Evolutionary conservation across 2,329 filamentous ascomycete species (phyloP).

Genomic region (Fusarium drepaniforme): DNA sequence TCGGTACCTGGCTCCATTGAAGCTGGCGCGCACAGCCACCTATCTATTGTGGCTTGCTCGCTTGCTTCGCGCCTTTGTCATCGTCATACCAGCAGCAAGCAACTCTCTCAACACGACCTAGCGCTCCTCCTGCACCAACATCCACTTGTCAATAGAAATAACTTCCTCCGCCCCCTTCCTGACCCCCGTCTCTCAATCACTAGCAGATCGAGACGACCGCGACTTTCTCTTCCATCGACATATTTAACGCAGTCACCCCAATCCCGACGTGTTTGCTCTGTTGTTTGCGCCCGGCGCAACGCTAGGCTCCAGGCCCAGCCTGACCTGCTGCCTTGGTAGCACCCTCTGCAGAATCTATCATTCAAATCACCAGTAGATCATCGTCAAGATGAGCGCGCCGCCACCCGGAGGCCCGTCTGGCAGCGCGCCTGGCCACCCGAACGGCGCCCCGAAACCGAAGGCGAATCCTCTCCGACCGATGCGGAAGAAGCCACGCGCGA

Average conservation of each 20-base stretch:
- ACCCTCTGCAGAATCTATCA: not conserved
- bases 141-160: constrained; percentile 34
- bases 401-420: constrained; percentile 46
- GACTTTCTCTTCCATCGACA: not conserved
- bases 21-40: constrained; percentile 32
- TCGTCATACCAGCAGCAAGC: constrained; percentile 38
- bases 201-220: constrained; percentile 5
- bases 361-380: not conserved
- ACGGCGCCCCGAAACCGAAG: constrained; percentile 49
- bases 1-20: not conserved
- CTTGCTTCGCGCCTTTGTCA: constrained; percentile 40
- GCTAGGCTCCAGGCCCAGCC: constrained; percentile 29
- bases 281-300: constrained; percentile 25
- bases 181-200: not conserved
- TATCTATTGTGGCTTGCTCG: constrained; percentile 9
- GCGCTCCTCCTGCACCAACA: constrained; percentile 31
- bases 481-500: constrained; percentile 59
- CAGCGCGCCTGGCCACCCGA: constrained; percentile 49
- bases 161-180: not conserved
- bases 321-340: constrained; percentile 26
- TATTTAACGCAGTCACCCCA: not conserved
- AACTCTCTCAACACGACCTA: constrained; percentile 10
- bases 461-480: constrained; percentile 55
- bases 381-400: constrained; percentile 58
- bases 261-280: constrained; percentile 5